Percentiles rank a stretch among this genome's conserved stretches.
Evolutionary conservation across 2,329 filamentous ascomycete genomes (phyloP).

Genomic region (Monosporascus sp.): DNA sequence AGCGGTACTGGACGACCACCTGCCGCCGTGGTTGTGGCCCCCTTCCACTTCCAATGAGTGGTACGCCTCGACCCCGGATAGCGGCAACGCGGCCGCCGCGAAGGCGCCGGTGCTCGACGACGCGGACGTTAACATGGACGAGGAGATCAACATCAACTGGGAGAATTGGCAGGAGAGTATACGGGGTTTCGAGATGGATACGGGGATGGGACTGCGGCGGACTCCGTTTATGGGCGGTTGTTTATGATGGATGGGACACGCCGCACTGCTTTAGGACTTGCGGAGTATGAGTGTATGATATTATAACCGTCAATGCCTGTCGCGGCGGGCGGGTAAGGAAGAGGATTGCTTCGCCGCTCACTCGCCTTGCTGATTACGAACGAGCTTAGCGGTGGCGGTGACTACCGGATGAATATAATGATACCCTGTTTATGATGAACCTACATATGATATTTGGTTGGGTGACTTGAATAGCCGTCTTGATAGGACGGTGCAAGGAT

Average conservation of each 20-base stretch:
- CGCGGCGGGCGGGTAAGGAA: neutral
- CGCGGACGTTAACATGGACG: slow-evolving; percentile 30
- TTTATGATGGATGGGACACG: slow-evolving; percentile 4
- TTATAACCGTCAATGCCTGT: no score
- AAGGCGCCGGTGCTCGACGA: slow-evolving; percentile 22
- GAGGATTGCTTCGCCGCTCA: neutral
- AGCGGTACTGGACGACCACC: slow-evolving; percentile 25
- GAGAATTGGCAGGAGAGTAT: slow-evolving; percentile 43
- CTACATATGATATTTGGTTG: no score
- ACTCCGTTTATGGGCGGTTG: slow-evolving; percentile 25
- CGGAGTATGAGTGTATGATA: no score
- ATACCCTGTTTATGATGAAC: slow-evolving; percentile 8
- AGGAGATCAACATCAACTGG: slow-evolving; percentile 40
- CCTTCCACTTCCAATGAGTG: slow-evolving; percentile 14
- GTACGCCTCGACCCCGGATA: neutral
- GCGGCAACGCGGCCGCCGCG: slow-evolving; percentile 20
- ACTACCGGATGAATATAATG: slow-evolving; percentile 7
- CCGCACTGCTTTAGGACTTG: no score
- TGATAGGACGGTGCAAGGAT: no score
- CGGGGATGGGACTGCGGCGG: slow-evolving; percentile 20
- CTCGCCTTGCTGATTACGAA: no score
- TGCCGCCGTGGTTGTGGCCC: slow-evolving; percentile 39
- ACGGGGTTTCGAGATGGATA: slow-evolving; percentile 32
- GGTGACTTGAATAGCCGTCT: no score
- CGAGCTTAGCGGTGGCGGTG: neutral